phyloP scores from a whole-genome alignment of 1,139 yeast species.

The Suhomyces ambrosiae region DNA sequence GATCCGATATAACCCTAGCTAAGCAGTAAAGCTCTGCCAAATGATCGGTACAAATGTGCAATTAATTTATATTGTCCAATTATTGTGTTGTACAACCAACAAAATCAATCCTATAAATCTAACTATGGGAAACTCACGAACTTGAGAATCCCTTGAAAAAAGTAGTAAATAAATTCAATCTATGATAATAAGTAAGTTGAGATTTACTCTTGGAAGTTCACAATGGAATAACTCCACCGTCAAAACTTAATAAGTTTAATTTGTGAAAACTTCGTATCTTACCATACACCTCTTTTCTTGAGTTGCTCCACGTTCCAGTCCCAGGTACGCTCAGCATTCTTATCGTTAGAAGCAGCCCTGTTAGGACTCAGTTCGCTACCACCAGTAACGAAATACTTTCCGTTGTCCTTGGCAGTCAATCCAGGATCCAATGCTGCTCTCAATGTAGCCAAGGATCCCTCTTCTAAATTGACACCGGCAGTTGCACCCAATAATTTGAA shows the following conservation, averaged over 20 bases:
- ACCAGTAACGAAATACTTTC: slow-evolving; percentile 38
- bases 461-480: slow-evolving; percentile 36
- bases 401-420: slow-evolving; percentile 32
- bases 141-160: too few species aligned
- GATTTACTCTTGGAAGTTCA: too few species aligned
- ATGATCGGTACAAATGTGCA: too few species aligned
- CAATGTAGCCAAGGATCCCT: slow-evolving; percentile 39
- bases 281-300: slow-evolving; percentile 8
- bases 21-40: too few species aligned
- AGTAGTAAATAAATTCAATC: too few species aligned
- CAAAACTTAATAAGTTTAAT: not conserved
- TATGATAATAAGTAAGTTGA: too few species aligned
- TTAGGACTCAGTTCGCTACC: slow-evolving; percentile 33
- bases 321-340: slow-evolving; percentile 33
- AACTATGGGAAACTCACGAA: too few species aligned
- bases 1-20: too few species aligned
- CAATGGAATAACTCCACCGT: too few species aligned
- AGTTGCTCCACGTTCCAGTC: slow-evolving; percentile 31
- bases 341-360: slow-evolving; percentile 25
- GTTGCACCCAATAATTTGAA: slow-evolving; percentile 19
- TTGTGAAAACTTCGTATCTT: not conserved
- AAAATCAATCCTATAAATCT: too few species aligned
- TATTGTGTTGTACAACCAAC: too few species aligned
- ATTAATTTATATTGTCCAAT: too few species aligned
- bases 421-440: slow-evolving; percentile 37